phyloP scores from a whole-genome alignment of 202 grass and related monocot species.

The Bolboschoenoplectus hybrid region DNA sequence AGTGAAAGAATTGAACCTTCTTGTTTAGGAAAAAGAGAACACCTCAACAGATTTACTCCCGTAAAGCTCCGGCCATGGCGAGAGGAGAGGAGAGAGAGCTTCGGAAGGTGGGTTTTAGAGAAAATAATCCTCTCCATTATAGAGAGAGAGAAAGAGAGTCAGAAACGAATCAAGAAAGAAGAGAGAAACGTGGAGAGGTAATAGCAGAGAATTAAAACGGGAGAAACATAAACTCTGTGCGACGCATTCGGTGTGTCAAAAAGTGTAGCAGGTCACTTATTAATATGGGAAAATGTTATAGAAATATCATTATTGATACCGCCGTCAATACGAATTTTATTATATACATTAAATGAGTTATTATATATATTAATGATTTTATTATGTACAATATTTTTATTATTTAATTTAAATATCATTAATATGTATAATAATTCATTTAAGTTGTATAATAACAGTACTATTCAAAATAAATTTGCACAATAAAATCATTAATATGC shows the following conservation, averaged over 20 bases:
- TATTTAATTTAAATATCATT: too few relatives aligned
- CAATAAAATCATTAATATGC: too few relatives aligned
- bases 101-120: conserved; percentile 33
- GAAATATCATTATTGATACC: neutral
- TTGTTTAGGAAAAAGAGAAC: conserved; percentile 37
- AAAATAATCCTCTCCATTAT: conserved; percentile 47
- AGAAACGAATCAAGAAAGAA: conserved; percentile 22
- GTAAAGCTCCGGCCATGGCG: conserved; percentile 32
- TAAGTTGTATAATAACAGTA: too few relatives aligned
- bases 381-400: too few relatives aligned
- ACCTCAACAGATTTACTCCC: neutral
- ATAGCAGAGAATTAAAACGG: neutral
- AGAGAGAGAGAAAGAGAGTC: conserved; percentile 31
- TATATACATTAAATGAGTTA: too few relatives aligned
- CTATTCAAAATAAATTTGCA: too few relatives aligned
- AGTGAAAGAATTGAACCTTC: conserved; percentile 17
- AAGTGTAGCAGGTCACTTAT: neutral
- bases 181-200: neutral
- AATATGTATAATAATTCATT: too few relatives aligned
- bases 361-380: too few relatives aligned
- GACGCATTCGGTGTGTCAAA: neutral
- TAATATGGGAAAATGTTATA: neutral
- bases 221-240: neutral
- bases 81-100: conserved; percentile 15
- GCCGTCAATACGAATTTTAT: too few relatives aligned